Evolutionary conservation across 805 yeast genomes (phyloP).

Genomic region (Naumovozyma dairenensis): DNA sequence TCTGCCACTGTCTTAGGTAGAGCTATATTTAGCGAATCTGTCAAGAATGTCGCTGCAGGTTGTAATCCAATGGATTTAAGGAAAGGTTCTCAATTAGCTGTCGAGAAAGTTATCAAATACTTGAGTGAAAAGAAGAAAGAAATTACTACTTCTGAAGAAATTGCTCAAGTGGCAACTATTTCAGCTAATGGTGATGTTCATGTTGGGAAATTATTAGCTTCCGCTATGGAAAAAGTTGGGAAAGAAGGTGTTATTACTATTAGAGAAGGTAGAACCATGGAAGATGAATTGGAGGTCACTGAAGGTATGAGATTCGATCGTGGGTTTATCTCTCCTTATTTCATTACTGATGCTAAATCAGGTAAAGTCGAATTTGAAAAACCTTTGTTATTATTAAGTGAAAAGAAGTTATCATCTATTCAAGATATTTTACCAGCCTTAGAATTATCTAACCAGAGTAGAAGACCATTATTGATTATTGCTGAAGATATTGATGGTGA

Average conservation of each 20-base stretch:
- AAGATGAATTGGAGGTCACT: slow-evolving; percentile 91
- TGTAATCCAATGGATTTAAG: slow-evolving; percentile 98
- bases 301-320: slow-evolving; percentile 99
- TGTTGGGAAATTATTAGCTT: slow-evolving; percentile 82
- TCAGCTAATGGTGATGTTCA: slow-evolving; percentile 94
- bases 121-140: slow-evolving; percentile 81
- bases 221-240: slow-evolving; percentile 98
- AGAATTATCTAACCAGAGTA: slow-evolving; percentile 82
- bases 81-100: slow-evolving; percentile 96
- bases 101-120: slow-evolving; percentile 80
- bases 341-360: slow-evolving; percentile 83
- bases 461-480: slow-evolving; percentile 86
- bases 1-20: slow-evolving; percentile 95
- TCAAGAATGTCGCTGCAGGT: slow-evolving; percentile 96
- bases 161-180: slow-evolving; percentile 96
- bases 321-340: slow-evolving; percentile 94
- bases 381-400: slow-evolving; percentile 79
- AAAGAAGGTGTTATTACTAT: slow-evolving; percentile 98
- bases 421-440: slow-evolving; percentile 88
- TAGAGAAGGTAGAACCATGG: slow-evolving; percentile 93
- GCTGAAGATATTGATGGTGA: slow-evolving; percentile 98
- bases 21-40: slow-evolving; percentile 89
- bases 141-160: slow-evolving; percentile 87
- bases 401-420: slow-evolving; percentile 84
- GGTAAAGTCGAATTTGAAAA: slow-evolving; percentile 94